phyloP scores from a whole-genome alignment of 768 basidiomycete species.

The Lactarius indigo region DNA sequence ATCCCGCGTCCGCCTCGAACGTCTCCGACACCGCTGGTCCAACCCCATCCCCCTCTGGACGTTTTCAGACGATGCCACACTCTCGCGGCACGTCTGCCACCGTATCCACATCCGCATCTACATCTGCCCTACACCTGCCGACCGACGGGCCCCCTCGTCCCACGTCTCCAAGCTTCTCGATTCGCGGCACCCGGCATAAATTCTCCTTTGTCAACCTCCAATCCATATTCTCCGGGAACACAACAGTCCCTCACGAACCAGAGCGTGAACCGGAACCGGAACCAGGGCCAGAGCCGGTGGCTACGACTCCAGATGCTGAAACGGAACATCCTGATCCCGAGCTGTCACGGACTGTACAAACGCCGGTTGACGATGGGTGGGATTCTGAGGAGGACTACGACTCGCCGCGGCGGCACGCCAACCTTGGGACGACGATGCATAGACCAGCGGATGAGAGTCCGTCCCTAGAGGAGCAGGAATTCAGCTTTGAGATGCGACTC shows the following conservation, averaged over 20 bases:
- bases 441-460: background rate
- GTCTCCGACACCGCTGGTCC: background rate
- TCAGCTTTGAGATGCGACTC: conserved; percentile 60
- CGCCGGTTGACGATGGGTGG: conserved; percentile 19
- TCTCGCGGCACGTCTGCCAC: conserved; percentile 12
- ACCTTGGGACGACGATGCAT: background rate
- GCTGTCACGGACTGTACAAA: conserved; percentile 1
- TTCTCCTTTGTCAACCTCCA: conserved; percentile 36
- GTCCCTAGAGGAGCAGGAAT: conserved; percentile 33
- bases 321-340: background rate
- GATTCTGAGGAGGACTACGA: conserved; percentile 21
- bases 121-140: conserved; percentile 17
- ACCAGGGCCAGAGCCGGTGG: conserved; percentile 5
- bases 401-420: conserved; percentile 17
- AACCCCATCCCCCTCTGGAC: background rate
- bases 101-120: conserved; percentile 13
- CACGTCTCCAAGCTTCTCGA: conserved; percentile 28
- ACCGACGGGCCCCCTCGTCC: conserved; percentile 10
- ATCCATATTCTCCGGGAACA: conserved; percentile 30
- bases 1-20: conserved; percentile 4
- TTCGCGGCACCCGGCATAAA: conserved; percentile 31
- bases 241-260: conserved; percentile 4
- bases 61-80: conserved; percentile 16
- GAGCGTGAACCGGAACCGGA: conserved; percentile 13
- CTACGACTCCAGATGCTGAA: conserved; percentile 1